phyloP scores from a whole-genome alignment of 2,329 filamentous ascomycete genomes.

The Penicillium sp. region DNA sequence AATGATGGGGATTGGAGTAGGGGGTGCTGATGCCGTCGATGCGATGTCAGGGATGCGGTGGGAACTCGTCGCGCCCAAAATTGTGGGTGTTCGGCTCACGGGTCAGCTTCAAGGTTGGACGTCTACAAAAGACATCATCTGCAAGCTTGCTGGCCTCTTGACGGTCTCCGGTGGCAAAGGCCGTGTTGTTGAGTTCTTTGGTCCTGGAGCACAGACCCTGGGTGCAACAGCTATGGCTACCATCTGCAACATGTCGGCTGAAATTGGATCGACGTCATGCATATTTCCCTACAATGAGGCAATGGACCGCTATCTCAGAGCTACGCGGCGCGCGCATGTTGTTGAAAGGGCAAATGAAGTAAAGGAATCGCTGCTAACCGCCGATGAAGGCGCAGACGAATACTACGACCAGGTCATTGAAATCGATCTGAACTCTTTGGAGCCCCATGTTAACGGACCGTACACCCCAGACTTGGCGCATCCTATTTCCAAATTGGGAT shows the following conservation, averaged over 20 bases:
- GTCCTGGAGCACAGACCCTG: conserved; percentile 72
- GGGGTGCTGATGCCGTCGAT: conserved; percentile 94
- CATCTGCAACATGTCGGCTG: conserved; percentile 68
- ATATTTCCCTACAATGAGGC: conserved; percentile 95
- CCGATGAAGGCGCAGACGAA: conserved; percentile 78
- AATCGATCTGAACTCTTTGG: conserved; percentile 86
- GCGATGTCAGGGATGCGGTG: conserved; percentile 94
- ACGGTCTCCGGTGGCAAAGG: conserved; percentile 97
- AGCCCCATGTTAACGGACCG: conserved; percentile 96
- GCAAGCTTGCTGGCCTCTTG: conserved; percentile 92
- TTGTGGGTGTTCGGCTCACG: conserved; percentile 24
- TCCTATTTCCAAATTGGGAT: conserved; percentile 92
- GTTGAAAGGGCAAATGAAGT: conserved; percentile 59
- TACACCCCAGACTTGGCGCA: conserved; percentile 97
- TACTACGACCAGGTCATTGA: conserved; percentile 88
- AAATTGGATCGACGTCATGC: conserved; percentile 75
- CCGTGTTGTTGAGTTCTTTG: conserved; percentile 63
- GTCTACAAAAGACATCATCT: conserved; percentile 89
- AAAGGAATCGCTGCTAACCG: conserved; percentile 65
- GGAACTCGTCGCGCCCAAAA: conserved; percentile 91
- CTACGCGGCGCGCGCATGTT: conserved; percentile 85
- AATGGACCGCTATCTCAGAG: conserved; percentile 90
- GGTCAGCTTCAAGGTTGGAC: conserved; percentile 77
- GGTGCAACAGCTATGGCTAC: conserved; percentile 84
- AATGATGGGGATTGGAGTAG: conserved; percentile 91